A percentile compares a stretch with the other conserved stretches of the same genome.
These are phyloP conservation scores for Plasmodium vinckei DNA, from an alignment of 169 alveolate genomes.

Conservation along the genomic window DNA sequence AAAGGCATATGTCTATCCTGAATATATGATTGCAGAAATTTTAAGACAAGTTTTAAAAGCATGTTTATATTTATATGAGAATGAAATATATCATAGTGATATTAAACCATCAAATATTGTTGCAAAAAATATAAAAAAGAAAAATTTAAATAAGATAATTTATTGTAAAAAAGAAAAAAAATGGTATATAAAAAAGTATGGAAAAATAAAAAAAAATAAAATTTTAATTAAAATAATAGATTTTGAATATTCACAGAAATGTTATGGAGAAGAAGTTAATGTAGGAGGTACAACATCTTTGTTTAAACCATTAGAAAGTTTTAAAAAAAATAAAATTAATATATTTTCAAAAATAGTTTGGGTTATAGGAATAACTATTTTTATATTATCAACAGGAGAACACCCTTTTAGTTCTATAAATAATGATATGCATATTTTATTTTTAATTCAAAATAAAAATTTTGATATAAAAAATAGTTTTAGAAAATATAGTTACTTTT, in stretches of 20 bases:
- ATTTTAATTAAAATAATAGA: conserved; percentile 38
- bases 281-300: conserved; percentile 67
- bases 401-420: conserved; percentile 54
- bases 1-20: conserved; percentile 35
- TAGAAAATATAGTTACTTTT: conserved; percentile 12
- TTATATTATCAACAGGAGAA: conserved; percentile 43
- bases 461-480: conserved; percentile 18
- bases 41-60: conserved; percentile 40
- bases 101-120: conserved; percentile 71
- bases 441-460: conserved; percentile 15
- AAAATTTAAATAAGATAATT: conserved; percentile 32
- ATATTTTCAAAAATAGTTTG: conserved; percentile 41
- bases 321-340: conserved; percentile 34
- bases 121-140: conserved; percentile 30
- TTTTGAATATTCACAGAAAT: conserved; percentile 49
- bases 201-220: conserved; percentile 24
- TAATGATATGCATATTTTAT: conserved; percentile 54
- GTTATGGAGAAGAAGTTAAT: conserved; percentile 20
- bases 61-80: conserved; percentile 20
- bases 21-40: conserved; percentile 59
- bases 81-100: conserved; percentile 42
- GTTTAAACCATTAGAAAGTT: conserved; percentile 61
- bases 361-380: conserved; percentile 55
- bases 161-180: conserved; percentile 22
- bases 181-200: conserved; percentile 36